phyloP scores from a whole-genome alignment of 495 filamentous ascomycete species.

The Platismatia glauca region DNA sequence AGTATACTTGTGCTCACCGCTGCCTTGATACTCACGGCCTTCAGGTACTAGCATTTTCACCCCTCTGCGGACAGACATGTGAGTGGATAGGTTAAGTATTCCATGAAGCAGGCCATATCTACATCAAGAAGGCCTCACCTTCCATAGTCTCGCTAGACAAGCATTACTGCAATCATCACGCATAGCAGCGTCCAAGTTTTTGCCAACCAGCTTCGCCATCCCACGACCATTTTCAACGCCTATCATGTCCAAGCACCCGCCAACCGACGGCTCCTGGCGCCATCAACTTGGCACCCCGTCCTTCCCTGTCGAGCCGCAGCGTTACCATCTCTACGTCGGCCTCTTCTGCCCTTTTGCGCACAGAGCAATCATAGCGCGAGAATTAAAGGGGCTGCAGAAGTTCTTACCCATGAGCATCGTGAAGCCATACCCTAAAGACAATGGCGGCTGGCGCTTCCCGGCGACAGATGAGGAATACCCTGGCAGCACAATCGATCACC shows the following conservation, averaged over 20 bases:
- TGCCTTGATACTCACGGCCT: background rate
- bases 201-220: background rate
- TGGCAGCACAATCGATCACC: constrained; percentile 41
- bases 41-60: background rate
- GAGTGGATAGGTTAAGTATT: background rate
- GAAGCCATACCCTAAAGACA: constrained; percentile 58
- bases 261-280: constrained; percentile 18
- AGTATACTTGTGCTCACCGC: background rate
- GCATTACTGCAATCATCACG: constrained; percentile 6
- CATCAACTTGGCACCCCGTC: constrained; percentile 24
- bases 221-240: background rate
- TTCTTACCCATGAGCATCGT: constrained; percentile 63
- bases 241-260: constrained; percentile 17
- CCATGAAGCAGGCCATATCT: background rate
- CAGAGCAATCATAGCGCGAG: constrained; percentile 56
- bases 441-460: constrained; percentile 45
- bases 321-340: constrained; percentile 65
- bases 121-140: background rate
- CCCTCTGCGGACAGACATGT: background rate
- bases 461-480: constrained; percentile 40
- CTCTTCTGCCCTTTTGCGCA: constrained; percentile 58
- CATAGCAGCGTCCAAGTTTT: background rate
- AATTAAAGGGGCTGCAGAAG: constrained; percentile 68
- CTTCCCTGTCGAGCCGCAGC: constrained; percentile 60
- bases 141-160: background rate